Evolutionary conservation across 345 rosid genomes (phyloP).

Genomic region (Brassica rapa): DNA sequence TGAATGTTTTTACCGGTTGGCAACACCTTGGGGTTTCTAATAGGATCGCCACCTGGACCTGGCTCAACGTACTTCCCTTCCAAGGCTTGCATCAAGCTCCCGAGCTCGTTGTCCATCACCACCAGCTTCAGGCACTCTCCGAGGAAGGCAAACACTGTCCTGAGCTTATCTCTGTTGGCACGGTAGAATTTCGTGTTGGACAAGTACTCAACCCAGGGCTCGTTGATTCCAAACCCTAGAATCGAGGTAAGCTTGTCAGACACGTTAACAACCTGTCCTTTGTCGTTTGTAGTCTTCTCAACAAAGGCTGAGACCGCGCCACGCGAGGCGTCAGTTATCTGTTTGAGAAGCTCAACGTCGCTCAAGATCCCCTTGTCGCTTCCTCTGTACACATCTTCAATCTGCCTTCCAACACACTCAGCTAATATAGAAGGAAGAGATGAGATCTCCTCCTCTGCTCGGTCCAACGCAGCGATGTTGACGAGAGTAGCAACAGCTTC

Average conservation of each 20-base stretch:
- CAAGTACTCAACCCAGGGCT: constrained; percentile 91
- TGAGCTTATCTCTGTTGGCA: constrained; percentile 83
- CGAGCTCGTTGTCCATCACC: constrained; percentile 93
- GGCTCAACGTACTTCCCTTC: constrained; percentile 96
- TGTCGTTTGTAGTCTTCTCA: constrained; percentile 68
- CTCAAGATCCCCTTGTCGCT: constrained; percentile 85
- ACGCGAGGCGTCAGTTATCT: constrained; percentile 92
- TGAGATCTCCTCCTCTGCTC: constrained; percentile 77
- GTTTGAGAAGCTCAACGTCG: constrained; percentile 95
- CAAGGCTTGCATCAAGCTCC: constrained; percentile 89
- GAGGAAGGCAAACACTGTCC: constrained; percentile 71
- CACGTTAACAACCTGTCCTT: constrained; percentile 92
- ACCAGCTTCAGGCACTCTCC: constrained; percentile 88
- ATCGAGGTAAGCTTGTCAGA: constrained; percentile 68
- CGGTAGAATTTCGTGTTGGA: constrained; percentile 85
- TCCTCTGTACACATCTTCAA: constrained; percentile 85
- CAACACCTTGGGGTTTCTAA: constrained; percentile 93
- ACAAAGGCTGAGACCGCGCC: constrained; percentile 86
- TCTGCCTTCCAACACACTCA: constrained; percentile 70
- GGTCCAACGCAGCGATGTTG: constrained; percentile 90
- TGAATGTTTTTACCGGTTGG: constrained; percentile 99
- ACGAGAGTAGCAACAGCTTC: constrained; percentile 97
- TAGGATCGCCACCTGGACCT: constrained; percentile 99
- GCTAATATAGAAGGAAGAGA: constrained; percentile 84
- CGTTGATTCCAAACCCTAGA: constrained; percentile 94